Conservation (phyloP, 2,329 filamentous ascomycete genomes). For the Aspergillus transmontanensis region DNA sequence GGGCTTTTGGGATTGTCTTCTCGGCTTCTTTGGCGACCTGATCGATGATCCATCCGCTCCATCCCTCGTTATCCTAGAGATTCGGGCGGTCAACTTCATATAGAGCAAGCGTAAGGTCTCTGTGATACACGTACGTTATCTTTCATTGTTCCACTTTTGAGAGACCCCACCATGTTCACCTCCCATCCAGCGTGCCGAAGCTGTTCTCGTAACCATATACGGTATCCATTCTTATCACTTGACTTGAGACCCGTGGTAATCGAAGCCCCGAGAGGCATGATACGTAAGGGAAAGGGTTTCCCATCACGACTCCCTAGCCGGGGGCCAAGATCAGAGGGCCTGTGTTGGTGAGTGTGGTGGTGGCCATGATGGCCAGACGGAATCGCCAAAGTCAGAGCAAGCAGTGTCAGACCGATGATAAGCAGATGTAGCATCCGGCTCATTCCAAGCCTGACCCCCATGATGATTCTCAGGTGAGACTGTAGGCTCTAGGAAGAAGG, state of each 20-base stretch:
- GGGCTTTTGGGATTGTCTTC: slow-evolving; percentile 18
- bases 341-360: background rate
- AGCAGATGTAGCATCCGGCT: background rate
- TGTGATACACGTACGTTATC: slow-evolving; percentile 23
- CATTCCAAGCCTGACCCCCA: background rate
- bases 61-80: slow-evolving; percentile 27
- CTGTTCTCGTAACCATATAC: slow-evolving; percentile 8
- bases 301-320: background rate
- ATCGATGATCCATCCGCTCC: slow-evolving; percentile 25
- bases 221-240: slow-evolving; percentile 14
- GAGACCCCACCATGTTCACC: slow-evolving; percentile 17
- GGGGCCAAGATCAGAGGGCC: background rate
- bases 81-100: background rate
- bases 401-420: background rate
- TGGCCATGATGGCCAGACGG: background rate
- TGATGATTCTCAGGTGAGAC: background rate
- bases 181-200: slow-evolving; percentile 10
- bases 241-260: slow-evolving; percentile 14
- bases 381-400: background rate
- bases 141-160: slow-evolving; percentile 3
- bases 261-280: slow-evolving; percentile 16
- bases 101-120: background rate
- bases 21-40: slow-evolving; percentile 18
- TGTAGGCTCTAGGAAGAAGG: too few species aligned
- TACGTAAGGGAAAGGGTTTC: slow-evolving; percentile 4